Evolutionary conservation across 2,329 filamentous ascomycete species (phyloP).

Genomic region (Emericellopsis cladophorae): DNA sequence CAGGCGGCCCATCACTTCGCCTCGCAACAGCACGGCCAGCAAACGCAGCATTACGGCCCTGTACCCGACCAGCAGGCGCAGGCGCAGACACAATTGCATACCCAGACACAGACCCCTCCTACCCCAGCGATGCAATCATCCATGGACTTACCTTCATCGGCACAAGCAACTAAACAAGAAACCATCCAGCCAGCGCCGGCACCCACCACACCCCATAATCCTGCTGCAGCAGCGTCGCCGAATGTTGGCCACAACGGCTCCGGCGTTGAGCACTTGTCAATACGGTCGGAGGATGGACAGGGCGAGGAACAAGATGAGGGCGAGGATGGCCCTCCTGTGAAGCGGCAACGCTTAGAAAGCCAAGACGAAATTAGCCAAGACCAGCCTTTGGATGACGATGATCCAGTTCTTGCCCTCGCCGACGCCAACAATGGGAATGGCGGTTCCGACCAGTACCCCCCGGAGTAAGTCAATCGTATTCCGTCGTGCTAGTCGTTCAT

Average conservation of each 20-base stretch:
- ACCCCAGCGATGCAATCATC: neutral
- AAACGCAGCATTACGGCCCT: slow-evolving; percentile 1
- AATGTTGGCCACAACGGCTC: too few species aligned
- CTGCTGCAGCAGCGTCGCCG: neutral
- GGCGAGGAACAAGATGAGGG: slow-evolving; percentile 11
- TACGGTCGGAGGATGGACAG: slow-evolving; percentile 7
- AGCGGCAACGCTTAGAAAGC: slow-evolving; percentile 24
- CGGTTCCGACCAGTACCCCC: slow-evolving; percentile 22
- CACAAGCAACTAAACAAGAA: too few species aligned
- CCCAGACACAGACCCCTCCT: neutral
- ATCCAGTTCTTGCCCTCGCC: slow-evolving; percentile 34
- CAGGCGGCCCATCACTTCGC: slow-evolving; percentile 2
- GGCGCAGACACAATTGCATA: neutral
- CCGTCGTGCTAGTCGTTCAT: neutral
- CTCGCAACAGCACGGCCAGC: slow-evolving; percentile 4
- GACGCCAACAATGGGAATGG: slow-evolving; percentile 19
- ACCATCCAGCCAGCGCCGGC: neutral
- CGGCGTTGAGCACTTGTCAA: neutral
- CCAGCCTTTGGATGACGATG: slow-evolving; percentile 25
- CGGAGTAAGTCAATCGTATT: slow-evolving; percentile 26
- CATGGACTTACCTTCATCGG: neutral
- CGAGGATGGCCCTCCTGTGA: slow-evolving; percentile 21
- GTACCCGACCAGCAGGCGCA: neutral
- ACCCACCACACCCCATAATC: neutral
- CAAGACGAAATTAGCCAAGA: slow-evolving; percentile 17